Percentiles rank a stretch among this genome's conserved stretches.
Evolutionary conservation across 257 asterid genomes (phyloP).

Genomic region (Penstemon davidsonii): DNA sequence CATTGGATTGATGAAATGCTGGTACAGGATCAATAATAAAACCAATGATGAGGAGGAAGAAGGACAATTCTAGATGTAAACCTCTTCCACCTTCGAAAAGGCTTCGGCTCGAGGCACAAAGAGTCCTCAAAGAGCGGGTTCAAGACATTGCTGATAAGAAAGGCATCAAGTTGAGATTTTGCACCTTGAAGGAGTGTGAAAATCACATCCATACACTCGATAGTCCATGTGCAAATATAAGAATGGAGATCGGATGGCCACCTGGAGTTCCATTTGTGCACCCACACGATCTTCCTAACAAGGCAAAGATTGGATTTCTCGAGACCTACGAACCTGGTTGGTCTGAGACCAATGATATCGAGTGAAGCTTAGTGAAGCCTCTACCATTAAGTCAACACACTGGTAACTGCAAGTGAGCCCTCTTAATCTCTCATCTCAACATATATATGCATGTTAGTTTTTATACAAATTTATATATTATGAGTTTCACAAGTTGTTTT

Average conservation of each 20-base stretch:
- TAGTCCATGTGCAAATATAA: slow-evolving; percentile 77
- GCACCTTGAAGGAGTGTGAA: slow-evolving; percentile 94
- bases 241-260: slow-evolving; percentile 99
- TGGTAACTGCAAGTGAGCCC: slow-evolving; percentile 42
- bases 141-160: slow-evolving; percentile 96
- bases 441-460: background rate
- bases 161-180: slow-evolving; percentile 92
- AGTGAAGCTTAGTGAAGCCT: slow-evolving; percentile 49
- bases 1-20: slow-evolving; percentile 84
- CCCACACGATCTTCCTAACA: slow-evolving; percentile 99
- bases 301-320: slow-evolving; percentile 96
- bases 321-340: slow-evolving; percentile 98
- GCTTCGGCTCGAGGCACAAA: slow-evolving; percentile 91
- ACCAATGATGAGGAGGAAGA: slow-evolving; percentile 61
- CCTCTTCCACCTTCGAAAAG: slow-evolving; percentile 98
- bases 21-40: slow-evolving; percentile 93
- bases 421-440: slow-evolving; percentile 17
- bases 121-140: slow-evolving; percentile 95
- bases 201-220: slow-evolving; percentile 77
- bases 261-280: slow-evolving; percentile 96
- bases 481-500: too few relatives aligned
- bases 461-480: too few relatives aligned
- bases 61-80: slow-evolving; percentile 61
- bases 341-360: slow-evolving; percentile 83
- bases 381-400: slow-evolving; percentile 39